These are phyloP conservation scores for Talaromyces proteolyticus DNA, from an alignment of 495 filamentous ascomycete species.

Conservation along the genomic window DNA sequence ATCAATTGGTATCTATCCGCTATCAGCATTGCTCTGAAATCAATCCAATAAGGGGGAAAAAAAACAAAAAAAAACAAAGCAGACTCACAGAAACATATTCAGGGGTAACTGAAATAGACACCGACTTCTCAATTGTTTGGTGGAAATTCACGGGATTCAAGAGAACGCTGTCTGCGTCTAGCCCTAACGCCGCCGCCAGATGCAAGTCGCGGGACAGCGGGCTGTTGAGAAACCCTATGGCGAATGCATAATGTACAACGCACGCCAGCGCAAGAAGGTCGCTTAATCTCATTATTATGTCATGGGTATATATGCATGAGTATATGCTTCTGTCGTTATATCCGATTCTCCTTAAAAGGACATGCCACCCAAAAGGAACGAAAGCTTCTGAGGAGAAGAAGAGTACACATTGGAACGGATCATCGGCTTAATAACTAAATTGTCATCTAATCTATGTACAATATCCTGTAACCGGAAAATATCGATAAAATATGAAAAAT, in stretches of 20 bases:
- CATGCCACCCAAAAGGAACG: too few species aligned
- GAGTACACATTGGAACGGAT: too few species aligned
- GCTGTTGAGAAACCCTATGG: constrained; percentile 7
- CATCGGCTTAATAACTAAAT: too few species aligned
- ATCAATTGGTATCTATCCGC: constrained; percentile 38
- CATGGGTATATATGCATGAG: not conserved
- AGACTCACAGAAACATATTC: constrained; percentile 22
- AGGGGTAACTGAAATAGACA: constrained; percentile 6
- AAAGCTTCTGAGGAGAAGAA: too few species aligned
- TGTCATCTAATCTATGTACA: not conserved
- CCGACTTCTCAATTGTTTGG: constrained; percentile 3
- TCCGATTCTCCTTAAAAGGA: not conserved
- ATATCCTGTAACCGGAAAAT: not conserved
- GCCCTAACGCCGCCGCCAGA: constrained; percentile 18
- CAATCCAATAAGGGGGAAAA: not conserved
- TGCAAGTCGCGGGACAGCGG: constrained; percentile 14
- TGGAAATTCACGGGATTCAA: constrained; percentile 5
- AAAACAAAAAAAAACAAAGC: too few species aligned
- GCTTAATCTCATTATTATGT: not conserved
- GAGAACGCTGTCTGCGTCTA: constrained; percentile 16
- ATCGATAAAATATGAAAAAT: not conserved
- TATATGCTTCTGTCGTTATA: not conserved
- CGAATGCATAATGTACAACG: not conserved
- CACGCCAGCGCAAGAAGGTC: not conserved
- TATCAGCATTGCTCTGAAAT: constrained; percentile 6